Evolutionary conservation across 2,329 filamentous ascomycete genomes (phyloP), one percentile per base, ranked within the genome.

Genomic region (Xylaria sp.): DNA sequence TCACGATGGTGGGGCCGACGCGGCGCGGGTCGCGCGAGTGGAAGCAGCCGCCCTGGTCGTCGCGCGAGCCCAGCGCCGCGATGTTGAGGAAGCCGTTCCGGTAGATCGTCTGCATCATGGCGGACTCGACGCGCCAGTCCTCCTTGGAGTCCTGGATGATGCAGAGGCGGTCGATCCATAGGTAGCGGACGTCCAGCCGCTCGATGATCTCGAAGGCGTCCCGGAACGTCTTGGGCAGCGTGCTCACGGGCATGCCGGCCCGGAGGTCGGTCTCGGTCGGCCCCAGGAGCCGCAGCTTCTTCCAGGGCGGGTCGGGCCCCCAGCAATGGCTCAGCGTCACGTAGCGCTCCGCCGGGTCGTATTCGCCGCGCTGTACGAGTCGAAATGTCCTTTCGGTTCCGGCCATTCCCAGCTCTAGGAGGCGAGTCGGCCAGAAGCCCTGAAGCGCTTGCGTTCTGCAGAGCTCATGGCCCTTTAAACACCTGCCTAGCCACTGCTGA

Each of bases 91-190:
- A 42, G 1, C 57, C 57, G 34, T 62, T 24, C 1, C 29, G 50
- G 38, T 64, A 64, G 19, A 64, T 49, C 4, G 50, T 37, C 13
- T 53, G 49, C 60, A 64, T 63, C 17, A 47, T 48, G 1, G 55
- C 40, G 1, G 62, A 42, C 45, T 63, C 57, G 1, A 24, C 39
- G 2, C 18, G 37, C 62, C 62, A 63, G 48, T 64, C 62, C 0
- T 57, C 42, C 9, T 6, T 48, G 1, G 54, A 62, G 39, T 66
- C 56, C n/a, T 65, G 63, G 4, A 65, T 26, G 19, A 66, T 65
- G 38, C 59, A 68, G 2, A 66, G 46, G 0, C 59, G 44, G 41
- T 67, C 63, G 7, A 67, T 63, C 64, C 63, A 67, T 7, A 66
- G 40, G 44, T 65, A 62, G 4, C 50, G 50, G 34, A 65, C 18